Conservation (phyloP, 1,139 yeast genomes). For the Kluyveromyces marxianus region DNA sequence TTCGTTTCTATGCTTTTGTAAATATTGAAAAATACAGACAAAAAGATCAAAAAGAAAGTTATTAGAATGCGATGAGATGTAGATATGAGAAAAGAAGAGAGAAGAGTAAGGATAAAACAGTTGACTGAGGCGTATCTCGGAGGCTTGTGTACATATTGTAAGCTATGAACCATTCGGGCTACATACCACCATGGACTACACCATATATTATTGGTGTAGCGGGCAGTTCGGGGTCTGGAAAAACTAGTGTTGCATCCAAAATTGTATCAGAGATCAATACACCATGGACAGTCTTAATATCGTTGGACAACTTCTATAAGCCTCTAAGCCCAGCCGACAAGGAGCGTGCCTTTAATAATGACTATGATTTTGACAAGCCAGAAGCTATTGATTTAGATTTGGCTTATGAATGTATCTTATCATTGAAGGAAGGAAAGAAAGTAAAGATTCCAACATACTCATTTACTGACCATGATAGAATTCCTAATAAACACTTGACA, state of each 20-base stretch:
- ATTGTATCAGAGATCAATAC: slow-evolving; percentile 74
- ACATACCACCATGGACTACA: slow-evolving; percentile 91
- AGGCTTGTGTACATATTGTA: no score
- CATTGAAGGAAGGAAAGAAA: slow-evolving; percentile 53
- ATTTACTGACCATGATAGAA: slow-evolving; percentile 65
- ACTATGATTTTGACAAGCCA: slow-evolving; percentile 85
- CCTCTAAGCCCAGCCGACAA: slow-evolving; percentile 60
- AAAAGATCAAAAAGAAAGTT: no score
- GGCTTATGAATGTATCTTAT: slow-evolving; percentile 52
- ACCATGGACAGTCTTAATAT: slow-evolving; percentile 92
- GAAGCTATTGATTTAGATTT: slow-evolving; percentile 72
- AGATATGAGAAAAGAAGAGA: no score
- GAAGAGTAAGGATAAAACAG: no score
- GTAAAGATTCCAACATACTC: slow-evolving; percentile 84
- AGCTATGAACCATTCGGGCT: slow-evolving; percentile 20
- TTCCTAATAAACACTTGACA: slow-evolving; percentile 53
- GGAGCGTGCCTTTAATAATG: slow-evolving; percentile 50
- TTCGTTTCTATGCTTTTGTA: no score
- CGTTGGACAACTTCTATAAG: slow-evolving; percentile 85
- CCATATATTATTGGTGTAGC: slow-evolving; percentile 94
- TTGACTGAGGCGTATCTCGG: no score
- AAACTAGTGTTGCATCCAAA: slow-evolving; percentile 82
- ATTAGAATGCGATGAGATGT: no score
- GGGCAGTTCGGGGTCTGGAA: slow-evolving; percentile 93
- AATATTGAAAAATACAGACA: no score